Conservation (phyloP, 2,329 filamentous ascomycete genomes). For the Ceratocystis diversiconidia region DNA sequence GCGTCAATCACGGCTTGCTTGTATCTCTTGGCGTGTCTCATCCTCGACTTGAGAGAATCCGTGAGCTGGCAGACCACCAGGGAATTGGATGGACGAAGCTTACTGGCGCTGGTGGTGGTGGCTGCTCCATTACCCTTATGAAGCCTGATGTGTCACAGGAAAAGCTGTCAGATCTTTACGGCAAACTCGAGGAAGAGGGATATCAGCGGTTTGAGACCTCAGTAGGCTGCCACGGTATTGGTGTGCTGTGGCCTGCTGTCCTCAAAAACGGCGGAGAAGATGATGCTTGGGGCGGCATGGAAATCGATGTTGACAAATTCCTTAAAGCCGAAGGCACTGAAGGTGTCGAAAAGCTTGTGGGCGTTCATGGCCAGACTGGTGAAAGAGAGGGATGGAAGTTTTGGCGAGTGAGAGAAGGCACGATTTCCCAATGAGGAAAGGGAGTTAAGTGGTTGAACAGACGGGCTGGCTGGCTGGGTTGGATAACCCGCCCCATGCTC, state of each 20-base stretch:
- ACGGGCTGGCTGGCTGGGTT: background rate
- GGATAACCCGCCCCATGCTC: too few species aligned
- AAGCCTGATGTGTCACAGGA: slow-evolving; percentile 47
- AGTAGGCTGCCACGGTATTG: slow-evolving; percentile 82
- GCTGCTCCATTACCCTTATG: slow-evolving; percentile 85
- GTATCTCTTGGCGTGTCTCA: slow-evolving; percentile 90
- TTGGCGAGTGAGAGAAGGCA: slow-evolving; percentile 46
- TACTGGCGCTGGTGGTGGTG: slow-evolving; percentile 87
- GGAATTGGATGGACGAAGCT: slow-evolving; percentile 95
- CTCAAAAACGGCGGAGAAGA: slow-evolving; percentile 71
- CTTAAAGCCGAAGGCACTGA: slow-evolving; percentile 70
- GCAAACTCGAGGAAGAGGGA: slow-evolving; percentile 51
- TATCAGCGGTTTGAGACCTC: slow-evolving; percentile 81
- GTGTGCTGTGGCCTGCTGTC: slow-evolving; percentile 85
- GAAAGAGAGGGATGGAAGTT: slow-evolving; percentile 76
- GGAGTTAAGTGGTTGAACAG: background rate
- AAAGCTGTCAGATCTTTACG: slow-evolving; percentile 48
- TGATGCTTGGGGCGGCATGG: slow-evolving; percentile 67
- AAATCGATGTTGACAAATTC: slow-evolving; percentile 78
- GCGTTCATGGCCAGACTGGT: slow-evolving; percentile 54
- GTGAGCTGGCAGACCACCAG: slow-evolving; percentile 78
- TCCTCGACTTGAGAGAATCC: slow-evolving; percentile 77
- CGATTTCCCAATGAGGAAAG: slow-evolving; percentile 8
- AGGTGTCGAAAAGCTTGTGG: slow-evolving; percentile 76
- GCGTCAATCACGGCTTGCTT: slow-evolving; percentile 83